phyloP scores from a whole-genome alignment of 768 basidiomycete species.

The Pisolithus albus region DNA sequence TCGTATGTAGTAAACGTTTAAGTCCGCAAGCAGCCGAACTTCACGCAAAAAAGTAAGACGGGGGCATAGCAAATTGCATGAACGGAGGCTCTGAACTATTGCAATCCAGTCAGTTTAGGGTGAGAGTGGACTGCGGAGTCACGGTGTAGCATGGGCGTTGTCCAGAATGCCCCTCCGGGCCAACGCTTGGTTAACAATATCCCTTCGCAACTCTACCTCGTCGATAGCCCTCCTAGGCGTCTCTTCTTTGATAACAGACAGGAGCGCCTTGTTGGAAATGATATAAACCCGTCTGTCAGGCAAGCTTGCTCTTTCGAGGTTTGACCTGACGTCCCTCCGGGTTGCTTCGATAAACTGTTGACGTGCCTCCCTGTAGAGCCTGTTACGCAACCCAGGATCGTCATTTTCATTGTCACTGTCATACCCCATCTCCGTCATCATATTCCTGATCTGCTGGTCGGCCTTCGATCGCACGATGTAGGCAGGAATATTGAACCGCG shows the following conservation, averaged over 20 bases:
- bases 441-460: conserved; percentile 24
- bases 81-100: too few species aligned
- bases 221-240: conserved; percentile 3
- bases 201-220: conserved; percentile 7
- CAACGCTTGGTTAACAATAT: conserved; percentile 2
- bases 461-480: conserved; percentile 29
- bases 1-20: not conserved
- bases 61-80: too few species aligned
- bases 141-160: too few species aligned
- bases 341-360: conserved; percentile 7
- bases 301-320: conserved; percentile 4
- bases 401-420: conserved; percentile 15
- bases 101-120: too few species aligned
- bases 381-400: too few species aligned
- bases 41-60: not conserved
- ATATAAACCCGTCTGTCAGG: conserved; percentile 9
- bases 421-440: conserved; percentile 19
- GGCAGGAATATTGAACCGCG: conserved; percentile 25
- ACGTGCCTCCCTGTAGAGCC: not conserved
- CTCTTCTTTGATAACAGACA: conserved; percentile 2
- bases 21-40: conserved; percentile 2
- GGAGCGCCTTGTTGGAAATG: conserved; percentile 7
- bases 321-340: conserved; percentile 3
- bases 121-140: too few species aligned
- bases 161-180: not conserved